Evolutionary conservation across 108 stramenopile species (phyloP).

Genomic region (Skeletonema grethae): DNA sequence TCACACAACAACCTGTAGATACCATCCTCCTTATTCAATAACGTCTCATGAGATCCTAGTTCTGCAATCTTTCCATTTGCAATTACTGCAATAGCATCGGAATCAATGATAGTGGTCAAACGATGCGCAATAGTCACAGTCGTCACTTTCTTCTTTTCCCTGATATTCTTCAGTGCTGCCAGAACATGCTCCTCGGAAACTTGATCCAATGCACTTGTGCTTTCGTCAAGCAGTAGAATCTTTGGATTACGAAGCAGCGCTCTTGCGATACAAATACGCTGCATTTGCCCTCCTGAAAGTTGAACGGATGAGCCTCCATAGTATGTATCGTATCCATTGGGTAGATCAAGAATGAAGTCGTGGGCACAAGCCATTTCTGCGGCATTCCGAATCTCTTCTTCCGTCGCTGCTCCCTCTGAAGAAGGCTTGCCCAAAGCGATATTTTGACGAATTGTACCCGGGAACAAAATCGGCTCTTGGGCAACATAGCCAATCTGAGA

Average conservation of each 20-base stretch:
- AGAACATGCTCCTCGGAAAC: conserved; percentile 88
- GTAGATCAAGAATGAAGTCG: conserved; percentile 76
- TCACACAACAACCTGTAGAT: conserved; percentile 38
- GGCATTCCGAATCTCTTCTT: conserved; percentile 80
- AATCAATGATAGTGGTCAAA: conserved; percentile 88
- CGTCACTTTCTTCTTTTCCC: conserved; percentile 59
- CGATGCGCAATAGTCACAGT: conserved; percentile 95
- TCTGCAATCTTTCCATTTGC: conserved; percentile 85
- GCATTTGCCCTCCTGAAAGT: conserved; percentile 94
- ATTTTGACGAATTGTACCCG: conserved; percentile 87
- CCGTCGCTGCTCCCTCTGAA: conserved; percentile 66
- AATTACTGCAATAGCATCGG: conserved; percentile 92
- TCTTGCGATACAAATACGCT: conserved; percentile 92
- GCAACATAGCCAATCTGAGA: conserved; percentile 87
- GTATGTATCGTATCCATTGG: conserved; percentile 81
- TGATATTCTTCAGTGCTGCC: conserved; percentile 80
- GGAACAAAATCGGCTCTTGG: conserved; percentile 95
- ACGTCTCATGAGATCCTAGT: conserved; percentile 88
- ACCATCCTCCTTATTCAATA: conserved; percentile 58
- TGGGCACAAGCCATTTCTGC: conserved; percentile 90
- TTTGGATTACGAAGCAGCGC: conserved; percentile 75
- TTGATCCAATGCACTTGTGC: conserved; percentile 61
- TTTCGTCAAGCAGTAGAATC: conserved; percentile 80
- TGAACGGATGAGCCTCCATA: conserved; percentile 86
- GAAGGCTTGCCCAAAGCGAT: conserved; percentile 83